These are phyloP conservation scores for Ustanciosporium gigantosporum DNA, from an alignment of 1,284 basidiomycete species.

Conservation along the genomic window DNA sequence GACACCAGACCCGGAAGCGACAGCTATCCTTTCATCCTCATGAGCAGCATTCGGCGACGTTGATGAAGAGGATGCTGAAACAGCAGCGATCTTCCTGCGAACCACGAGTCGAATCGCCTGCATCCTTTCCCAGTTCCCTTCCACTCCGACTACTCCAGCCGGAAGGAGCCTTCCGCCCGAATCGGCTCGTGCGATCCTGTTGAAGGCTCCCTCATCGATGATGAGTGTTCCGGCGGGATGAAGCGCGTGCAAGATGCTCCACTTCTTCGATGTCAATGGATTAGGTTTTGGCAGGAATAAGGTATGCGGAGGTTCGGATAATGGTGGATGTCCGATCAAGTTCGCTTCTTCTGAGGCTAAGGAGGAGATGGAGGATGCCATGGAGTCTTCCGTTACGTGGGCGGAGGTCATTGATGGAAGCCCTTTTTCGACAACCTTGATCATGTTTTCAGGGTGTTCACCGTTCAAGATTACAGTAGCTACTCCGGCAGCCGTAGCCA, in stretches of 20 bases:
- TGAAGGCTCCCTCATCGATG: conserved; percentile 85
- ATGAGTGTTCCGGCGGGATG: conserved; percentile 83
- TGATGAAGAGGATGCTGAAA: too few relatives aligned
- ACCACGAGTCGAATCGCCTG: conserved; percentile 88
- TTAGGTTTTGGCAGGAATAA: conserved; percentile 76
- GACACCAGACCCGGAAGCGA: too few relatives aligned
- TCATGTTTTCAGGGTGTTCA: conserved; percentile 74
- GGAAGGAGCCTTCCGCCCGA: conserved; percentile 87
- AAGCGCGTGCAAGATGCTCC: conserved; percentile 92
- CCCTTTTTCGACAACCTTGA: conserved; percentile 71
- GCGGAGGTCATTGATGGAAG: conserved; percentile 9
- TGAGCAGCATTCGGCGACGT: too few relatives aligned
- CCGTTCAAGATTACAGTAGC: conserved; percentile 75
- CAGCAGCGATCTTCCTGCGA: conserved; percentile 55
- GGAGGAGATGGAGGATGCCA: conserved; percentile 35
- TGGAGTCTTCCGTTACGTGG: conserved; percentile 7
- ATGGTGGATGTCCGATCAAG: conserved; percentile 37
- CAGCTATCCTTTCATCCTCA: too few relatives aligned
- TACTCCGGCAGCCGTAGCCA: conserved; percentile 94
- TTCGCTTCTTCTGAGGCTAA: conserved; percentile 26
- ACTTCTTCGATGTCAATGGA: conserved; percentile 85
- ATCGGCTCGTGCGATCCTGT: conserved; percentile 79
- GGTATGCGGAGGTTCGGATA: conserved; percentile 74
- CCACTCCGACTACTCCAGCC: conserved; percentile 83
- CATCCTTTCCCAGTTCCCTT: conserved; percentile 87